Percentiles rank a stretch among this genome's conserved stretches.
Evolutionary conservation across 140 eudicot species (phyloP).

Genomic region (Ambrosia hybrid): DNA sequence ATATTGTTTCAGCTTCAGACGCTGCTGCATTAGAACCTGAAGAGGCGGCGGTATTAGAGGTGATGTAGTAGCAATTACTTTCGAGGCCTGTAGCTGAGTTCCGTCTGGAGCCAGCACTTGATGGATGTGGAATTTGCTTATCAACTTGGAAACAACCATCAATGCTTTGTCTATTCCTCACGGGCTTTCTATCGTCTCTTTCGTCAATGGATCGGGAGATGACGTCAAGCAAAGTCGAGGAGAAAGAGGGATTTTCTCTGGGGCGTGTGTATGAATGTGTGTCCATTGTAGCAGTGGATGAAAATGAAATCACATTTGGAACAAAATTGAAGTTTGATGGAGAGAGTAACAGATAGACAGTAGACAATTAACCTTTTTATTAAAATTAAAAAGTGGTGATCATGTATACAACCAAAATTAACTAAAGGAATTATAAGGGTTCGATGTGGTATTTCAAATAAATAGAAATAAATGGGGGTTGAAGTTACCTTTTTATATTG

Average conservation of each 20-base stretch:
- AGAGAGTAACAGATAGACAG: neutral
- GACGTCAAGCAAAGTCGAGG: slow-evolving; percentile 74
- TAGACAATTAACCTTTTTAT: neutral
- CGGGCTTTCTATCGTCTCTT: neutral
- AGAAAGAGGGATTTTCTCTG: slow-evolving; percentile 59
- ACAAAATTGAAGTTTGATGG: neutral
- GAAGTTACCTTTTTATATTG: too few relatives aligned
- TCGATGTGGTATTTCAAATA: too few relatives aligned
- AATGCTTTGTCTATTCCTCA: neutral
- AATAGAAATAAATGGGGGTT: too few relatives aligned
- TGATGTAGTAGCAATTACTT: neutral
- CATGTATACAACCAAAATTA: neutral
- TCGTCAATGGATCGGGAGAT: slow-evolving; percentile 79
- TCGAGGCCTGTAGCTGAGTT: slow-evolving; percentile 36
- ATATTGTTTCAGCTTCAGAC: slow-evolving; percentile 34
- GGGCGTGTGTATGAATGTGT: slow-evolving; percentile 6
- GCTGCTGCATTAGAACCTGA: slow-evolving; percentile 4
- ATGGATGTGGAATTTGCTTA: too few relatives aligned
- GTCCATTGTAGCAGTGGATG: neutral
- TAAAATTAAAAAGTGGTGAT: neutral
- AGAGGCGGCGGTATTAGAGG: too few relatives aligned
- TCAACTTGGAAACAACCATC: neutral
- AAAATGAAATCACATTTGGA: neutral
- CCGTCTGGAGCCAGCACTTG: slow-evolving; percentile 24
- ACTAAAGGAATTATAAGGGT: neutral